A percentile compares a stretch with the other conserved stretches of the same genome.
Evolutionary conservation across 371 early-diverging fungal species (phyloP).

Genomic region (Lichtheimia corymbifera): DNA sequence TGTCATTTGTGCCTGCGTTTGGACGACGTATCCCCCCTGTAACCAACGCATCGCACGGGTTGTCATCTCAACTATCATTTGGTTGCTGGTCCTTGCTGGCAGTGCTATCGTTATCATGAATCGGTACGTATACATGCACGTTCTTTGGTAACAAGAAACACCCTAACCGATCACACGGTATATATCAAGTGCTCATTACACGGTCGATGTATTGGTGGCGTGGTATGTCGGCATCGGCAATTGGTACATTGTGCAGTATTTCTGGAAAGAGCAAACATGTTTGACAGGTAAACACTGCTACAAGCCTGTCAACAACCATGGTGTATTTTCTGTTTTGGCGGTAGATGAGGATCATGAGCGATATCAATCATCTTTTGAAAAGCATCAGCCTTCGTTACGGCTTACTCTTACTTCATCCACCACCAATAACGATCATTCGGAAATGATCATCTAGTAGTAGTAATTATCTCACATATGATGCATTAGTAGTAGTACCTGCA

Average conservation of each 20-base stretch:
- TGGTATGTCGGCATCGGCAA: slow-evolving; percentile 10
- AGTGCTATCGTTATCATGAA: slow-evolving; percentile 8
- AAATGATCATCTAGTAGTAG: too few relatives aligned
- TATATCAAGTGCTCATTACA: slow-evolving; percentile 12
- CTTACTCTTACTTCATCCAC: too few relatives aligned
- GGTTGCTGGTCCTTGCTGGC: slow-evolving; percentile 1
- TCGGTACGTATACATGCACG: not conserved
- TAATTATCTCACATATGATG: too few relatives aligned
- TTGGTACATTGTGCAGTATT: slow-evolving; percentile 5
- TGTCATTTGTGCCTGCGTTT: slow-evolving; percentile 11
- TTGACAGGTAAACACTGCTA: too few relatives aligned
- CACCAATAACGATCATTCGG: too few relatives aligned
- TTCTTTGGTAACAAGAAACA: not conserved
- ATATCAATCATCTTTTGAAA: too few relatives aligned
- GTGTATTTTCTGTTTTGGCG: too few relatives aligned
- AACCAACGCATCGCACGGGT: not conserved
- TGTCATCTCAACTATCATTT: not conserved
- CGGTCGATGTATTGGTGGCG: slow-evolving; percentile 8
- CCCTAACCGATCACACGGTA: not conserved
- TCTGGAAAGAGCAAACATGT: slow-evolving; percentile 7
- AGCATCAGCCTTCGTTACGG: too few relatives aligned
- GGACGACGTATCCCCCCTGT: slow-evolving; percentile 4
- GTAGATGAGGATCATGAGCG: too few relatives aligned
- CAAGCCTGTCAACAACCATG: too few relatives aligned
- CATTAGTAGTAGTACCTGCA: too few relatives aligned